Evolutionary conservation across 768 basidiomycete genomes (phyloP).

Genomic region (Leccinum subgranulosum): DNA sequence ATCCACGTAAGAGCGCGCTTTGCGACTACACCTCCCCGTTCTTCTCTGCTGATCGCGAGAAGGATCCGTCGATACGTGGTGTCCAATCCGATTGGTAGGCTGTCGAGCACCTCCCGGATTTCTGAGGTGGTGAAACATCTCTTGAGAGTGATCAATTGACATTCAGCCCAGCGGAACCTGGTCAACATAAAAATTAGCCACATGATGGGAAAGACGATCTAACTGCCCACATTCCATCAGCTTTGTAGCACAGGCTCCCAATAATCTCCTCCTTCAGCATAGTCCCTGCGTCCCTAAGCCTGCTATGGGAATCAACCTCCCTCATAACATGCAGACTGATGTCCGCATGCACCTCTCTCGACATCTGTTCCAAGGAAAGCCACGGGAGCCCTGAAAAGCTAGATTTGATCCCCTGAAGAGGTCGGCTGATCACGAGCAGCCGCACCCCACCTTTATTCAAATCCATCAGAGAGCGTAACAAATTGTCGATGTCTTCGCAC

Average conservation of each 20-base stretch:
- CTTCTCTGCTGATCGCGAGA: background rate
- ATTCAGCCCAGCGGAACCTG: background rate
- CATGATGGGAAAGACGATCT: fast-evolving
- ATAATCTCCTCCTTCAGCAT: conserved; percentile 8
- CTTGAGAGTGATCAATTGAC: background rate
- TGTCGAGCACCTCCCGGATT: background rate
- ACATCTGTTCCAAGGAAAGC: conserved; percentile 3
- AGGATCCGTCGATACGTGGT: background rate
- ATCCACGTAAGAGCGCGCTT: background rate
- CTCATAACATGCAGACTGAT: conserved; percentile 3
- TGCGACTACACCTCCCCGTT: background rate
- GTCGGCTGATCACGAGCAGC: conserved; percentile 6
- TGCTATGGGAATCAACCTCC: conserved; percentile 6
- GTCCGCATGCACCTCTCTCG: conserved; percentile 3
- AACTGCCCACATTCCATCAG: conserved; percentile 11
- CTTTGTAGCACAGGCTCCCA: background rate
- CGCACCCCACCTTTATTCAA: background rate
- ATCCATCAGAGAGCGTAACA: background rate
- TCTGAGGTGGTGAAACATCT: background rate
- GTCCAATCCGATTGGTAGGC: background rate
- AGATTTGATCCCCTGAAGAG: conserved; percentile 5
- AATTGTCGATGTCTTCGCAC: conserved; percentile 7
- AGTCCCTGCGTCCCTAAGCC: background rate
- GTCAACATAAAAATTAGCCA: background rate
- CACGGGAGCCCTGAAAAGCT: background rate